Conservation (phyloP, 1,139 yeast species). For the Trichomonascaceae sp. region DNA sequence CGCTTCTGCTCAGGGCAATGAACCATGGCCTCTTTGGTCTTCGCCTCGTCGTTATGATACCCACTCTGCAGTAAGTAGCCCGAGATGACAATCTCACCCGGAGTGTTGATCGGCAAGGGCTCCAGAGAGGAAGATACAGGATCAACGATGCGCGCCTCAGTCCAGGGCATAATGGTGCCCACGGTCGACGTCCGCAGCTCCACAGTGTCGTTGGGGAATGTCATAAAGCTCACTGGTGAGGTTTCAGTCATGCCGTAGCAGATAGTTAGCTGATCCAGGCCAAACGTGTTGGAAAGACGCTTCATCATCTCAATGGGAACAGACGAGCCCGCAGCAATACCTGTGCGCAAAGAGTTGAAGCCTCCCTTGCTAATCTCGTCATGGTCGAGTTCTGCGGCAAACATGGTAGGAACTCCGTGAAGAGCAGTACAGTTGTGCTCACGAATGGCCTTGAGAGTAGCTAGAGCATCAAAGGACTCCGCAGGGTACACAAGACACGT, state of each 20-base stretch:
- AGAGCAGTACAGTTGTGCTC: constrained; percentile 20
- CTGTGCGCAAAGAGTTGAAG: constrained; percentile 17
- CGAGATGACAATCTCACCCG: constrained; percentile 22
- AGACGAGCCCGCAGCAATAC: constrained; percentile 24
- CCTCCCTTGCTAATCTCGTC: constrained; percentile 16
- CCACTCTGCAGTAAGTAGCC: constrained; percentile 21
- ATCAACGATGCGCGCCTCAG: constrained; percentile 18
- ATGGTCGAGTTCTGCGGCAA: constrained; percentile 21
- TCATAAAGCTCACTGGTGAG: constrained; percentile 24
- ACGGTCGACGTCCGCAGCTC: constrained; percentile 19
- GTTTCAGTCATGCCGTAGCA: constrained; percentile 28
- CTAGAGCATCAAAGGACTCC: constrained; percentile 20
- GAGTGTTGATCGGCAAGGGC: constrained; percentile 16
- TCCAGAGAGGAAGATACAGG: constrained; percentile 11
- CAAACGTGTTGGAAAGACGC: constrained; percentile 12
- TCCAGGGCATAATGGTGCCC: constrained; percentile 22
- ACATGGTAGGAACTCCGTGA: constrained; percentile 26
- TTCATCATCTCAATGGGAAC: constrained; percentile 23
- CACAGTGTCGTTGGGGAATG: constrained; percentile 17
- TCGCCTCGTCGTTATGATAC: constrained; percentile 18
- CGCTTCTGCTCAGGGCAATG: constrained; percentile 13
- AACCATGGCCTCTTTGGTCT: constrained; percentile 20
- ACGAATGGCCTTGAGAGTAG: constrained; percentile 16
- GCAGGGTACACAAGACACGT: constrained; percentile 21
- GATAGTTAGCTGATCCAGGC: constrained; percentile 19